Percentiles rank a stretch among this genome's conserved stretches.
phyloP scores from a whole-genome alignment of 805 yeast genomes.

The Pichia rugopelliculosa region DNA sequence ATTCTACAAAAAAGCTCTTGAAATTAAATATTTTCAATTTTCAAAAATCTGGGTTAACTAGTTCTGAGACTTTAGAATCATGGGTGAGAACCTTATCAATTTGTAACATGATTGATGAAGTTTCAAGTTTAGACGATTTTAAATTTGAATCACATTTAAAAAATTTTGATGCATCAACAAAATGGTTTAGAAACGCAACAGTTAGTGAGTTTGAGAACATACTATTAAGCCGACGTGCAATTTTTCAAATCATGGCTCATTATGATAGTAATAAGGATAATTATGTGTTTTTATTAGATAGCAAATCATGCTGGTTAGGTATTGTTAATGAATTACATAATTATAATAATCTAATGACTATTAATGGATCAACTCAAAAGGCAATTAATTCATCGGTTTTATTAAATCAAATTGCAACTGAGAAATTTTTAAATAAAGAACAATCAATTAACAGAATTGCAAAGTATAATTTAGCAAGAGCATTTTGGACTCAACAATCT shows the following conservation, averaged over 20 bases:
- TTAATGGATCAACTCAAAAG: slow-evolving; percentile 37
- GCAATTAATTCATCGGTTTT: slow-evolving; percentile 42
- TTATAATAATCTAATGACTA: slow-evolving; percentile 36
- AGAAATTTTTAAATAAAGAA: slow-evolving; percentile 13
- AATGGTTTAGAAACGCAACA: slow-evolving; percentile 35
- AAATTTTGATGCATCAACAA: slow-evolving; percentile 15
- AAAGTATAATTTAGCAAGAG: slow-evolving; percentile 45
- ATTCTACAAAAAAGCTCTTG: slow-evolving; percentile 6
- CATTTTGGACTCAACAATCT: slow-evolving; percentile 61
- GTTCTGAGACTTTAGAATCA: slow-evolving; percentile 14
- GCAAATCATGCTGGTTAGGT: slow-evolving; percentile 14
- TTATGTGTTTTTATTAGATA: neutral
- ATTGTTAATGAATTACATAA: slow-evolving; percentile 34
- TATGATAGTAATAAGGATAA: neutral
- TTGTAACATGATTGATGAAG: slow-evolving; percentile 20
- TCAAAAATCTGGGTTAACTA: neutral
- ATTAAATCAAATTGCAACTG: slow-evolving; percentile 32
- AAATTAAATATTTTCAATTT: neutral
- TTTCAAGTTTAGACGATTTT: slow-evolving; percentile 9
- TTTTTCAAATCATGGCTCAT: slow-evolving; percentile 25
- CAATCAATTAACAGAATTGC: slow-evolving; percentile 21
- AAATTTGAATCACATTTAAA: slow-evolving; percentile 7
- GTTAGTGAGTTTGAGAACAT: slow-evolving; percentile 35
- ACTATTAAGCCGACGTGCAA: slow-evolving; percentile 34
- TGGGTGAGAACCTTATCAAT: slow-evolving; percentile 29